phyloP scores from a whole-genome alignment of 176 grass and related monocot genomes.

The Chloris gayana region DNA sequence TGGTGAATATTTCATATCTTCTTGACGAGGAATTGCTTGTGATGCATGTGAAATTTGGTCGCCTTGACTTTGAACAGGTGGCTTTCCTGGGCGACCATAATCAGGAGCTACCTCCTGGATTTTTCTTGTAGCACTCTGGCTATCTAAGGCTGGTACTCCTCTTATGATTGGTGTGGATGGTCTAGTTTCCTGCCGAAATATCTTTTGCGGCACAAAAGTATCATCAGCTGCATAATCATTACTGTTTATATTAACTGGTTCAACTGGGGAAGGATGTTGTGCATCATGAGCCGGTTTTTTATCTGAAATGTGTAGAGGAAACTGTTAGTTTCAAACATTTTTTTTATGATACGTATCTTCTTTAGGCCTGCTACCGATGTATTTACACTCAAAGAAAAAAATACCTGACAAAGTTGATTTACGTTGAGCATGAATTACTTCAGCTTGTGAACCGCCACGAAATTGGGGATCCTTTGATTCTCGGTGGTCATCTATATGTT shows the following conservation, averaged over 20 bases:
- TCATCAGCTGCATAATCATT: background rate
- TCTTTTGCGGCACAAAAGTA: background rate
- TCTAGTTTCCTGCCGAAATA: conserved; percentile 21
- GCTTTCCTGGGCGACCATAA: background rate
- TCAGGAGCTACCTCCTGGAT: conserved; percentile 32
- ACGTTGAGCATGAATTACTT: background rate
- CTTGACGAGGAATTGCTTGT: background rate
- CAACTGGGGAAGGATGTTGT: conserved; percentile 8
- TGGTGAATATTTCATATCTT: conserved; percentile 6
- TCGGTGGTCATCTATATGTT: background rate
- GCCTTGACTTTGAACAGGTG: conserved; percentile 18
- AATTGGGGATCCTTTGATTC: background rate
- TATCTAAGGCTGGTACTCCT: background rate
- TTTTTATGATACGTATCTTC: conserved; percentile 19
- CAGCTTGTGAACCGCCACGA: background rate
- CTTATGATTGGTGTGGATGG: conserved; percentile 15
- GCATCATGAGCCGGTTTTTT: background rate
- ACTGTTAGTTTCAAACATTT: conserved; percentile 20
- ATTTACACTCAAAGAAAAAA: conserved; percentile 19
- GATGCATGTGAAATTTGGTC: conserved; percentile 14
- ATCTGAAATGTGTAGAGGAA: conserved; percentile 32
- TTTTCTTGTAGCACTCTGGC: background rate
- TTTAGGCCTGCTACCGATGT: background rate
- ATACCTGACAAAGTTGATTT: conserved; percentile 23
- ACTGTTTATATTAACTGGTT: conserved; percentile 22